phyloP scores from a whole-genome alignment of 352 stramenopile genomes.

The Globisporangium echinulatum region DNA sequence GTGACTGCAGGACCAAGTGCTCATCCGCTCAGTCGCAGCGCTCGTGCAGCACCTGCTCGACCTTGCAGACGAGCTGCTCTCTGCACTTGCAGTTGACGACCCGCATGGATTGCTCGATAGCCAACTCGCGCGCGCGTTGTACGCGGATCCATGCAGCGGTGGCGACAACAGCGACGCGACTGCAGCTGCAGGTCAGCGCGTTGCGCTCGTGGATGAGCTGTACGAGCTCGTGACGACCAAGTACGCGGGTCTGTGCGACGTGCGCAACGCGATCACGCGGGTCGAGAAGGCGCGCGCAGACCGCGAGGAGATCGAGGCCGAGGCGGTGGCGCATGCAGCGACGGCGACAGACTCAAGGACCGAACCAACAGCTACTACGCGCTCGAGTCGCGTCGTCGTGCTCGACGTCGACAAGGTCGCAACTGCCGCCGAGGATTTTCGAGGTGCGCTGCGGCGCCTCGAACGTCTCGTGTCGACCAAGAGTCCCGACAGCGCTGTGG shows the following conservation, averaged over 20 bases:
- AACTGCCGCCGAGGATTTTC: constrained; percentile 26
- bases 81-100: constrained; percentile 5
- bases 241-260: constrained; percentile 14
- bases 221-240: constrained; percentile 20
- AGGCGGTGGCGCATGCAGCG: neutral
- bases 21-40: constrained; percentile 23
- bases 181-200: constrained; percentile 2
- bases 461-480: constrained; percentile 26
- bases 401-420: constrained; percentile 19
- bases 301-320: constrained; percentile 1
- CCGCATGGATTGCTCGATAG: constrained; percentile 8
- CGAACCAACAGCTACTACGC: constrained; percentile 1
- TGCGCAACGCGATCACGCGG: constrained; percentile 7
- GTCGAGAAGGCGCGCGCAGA: constrained; percentile 6
- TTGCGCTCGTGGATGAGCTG: constrained; percentile 18
- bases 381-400: constrained; percentile 17
- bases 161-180: neutral
- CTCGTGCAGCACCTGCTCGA: constrained; percentile 32
- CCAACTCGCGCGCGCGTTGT: neutral
- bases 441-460: constrained; percentile 21
- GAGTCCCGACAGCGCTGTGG: constrained; percentile 37
- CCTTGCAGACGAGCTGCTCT: constrained; percentile 23
- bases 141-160: neutral
- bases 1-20: constrained; percentile 23
- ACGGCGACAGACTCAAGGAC: neutral